These are phyloP conservation scores for Solanum sitiens DNA, from an alignment of 257 asterid species.

Conservation along the genomic window DNA sequence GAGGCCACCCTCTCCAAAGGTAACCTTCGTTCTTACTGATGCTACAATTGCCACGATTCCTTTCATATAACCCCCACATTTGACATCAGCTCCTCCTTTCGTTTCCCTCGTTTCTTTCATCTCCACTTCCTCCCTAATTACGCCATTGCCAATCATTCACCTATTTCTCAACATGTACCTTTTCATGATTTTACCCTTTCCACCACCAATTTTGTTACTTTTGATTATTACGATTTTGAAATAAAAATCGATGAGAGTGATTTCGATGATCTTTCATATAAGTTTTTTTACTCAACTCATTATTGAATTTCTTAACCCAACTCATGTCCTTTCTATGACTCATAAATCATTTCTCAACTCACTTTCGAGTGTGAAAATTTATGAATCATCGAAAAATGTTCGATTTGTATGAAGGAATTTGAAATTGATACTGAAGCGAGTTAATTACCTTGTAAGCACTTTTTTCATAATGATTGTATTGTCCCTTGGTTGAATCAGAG, in stretches of 20 bases:
- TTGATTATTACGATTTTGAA: not conserved
- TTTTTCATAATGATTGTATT: conserved; percentile 36
- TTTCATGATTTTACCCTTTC: not conserved
- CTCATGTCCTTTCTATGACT: conserved; percentile 5
- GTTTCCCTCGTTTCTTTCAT: conserved; percentile 36
- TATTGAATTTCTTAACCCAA: too few relatives aligned
- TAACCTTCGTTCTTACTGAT: not conserved
- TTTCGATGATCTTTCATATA: conserved; percentile 18
- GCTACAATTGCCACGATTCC: conserved; percentile 28
- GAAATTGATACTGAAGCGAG: conserved; percentile 8
- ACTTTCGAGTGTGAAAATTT: conserved; percentile 15
- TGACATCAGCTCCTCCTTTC: conserved; percentile 18
- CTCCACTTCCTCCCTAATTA: conserved; percentile 30
- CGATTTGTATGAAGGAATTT: conserved; percentile 48
- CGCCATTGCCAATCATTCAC: conserved; percentile 7
- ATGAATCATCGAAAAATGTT: conserved; percentile 18
- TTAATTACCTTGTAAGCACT: conserved; percentile 35
- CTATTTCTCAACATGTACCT: conserved; percentile 3
- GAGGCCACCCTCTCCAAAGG: not conserved
- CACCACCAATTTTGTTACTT: not conserved
- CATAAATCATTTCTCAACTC: conserved; percentile 19
- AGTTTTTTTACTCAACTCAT: conserved; percentile 1
- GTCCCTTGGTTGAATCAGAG: conserved; percentile 36
- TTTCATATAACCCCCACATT: conserved; percentile 19
- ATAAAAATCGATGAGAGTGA: conserved; percentile 21